Percentiles rank a stretch among this genome's conserved stretches.
phyloP scores from a whole-genome alignment of 2,329 filamentous ascomycete genomes.

The Dothiorella sarmentorum region DNA sequence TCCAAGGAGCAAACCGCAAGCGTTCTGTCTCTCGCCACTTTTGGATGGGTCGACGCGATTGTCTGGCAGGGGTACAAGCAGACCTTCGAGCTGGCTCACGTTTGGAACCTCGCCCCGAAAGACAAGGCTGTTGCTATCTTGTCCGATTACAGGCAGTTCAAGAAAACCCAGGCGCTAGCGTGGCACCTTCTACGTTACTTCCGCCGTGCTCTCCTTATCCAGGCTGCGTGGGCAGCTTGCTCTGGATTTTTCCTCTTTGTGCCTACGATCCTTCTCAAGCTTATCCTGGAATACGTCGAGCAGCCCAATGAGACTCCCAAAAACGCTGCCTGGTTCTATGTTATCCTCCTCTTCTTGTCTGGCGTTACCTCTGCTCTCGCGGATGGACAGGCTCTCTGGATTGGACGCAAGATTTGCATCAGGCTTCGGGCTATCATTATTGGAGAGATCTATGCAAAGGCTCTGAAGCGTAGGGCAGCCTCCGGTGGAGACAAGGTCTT shows the following conservation, averaged over 20 bases:
- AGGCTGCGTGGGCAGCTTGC: constrained; percentile 76
- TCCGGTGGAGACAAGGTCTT: constrained; percentile 70
- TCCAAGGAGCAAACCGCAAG: constrained; percentile 85
- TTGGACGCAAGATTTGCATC: constrained; percentile 91
- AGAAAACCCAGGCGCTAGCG: constrained; percentile 74
- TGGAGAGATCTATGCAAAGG: constrained; percentile 95
- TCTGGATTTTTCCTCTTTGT: constrained; percentile 84
- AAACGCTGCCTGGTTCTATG: constrained; percentile 94
- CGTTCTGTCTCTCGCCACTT: constrained; percentile 81
- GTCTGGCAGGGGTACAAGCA: constrained; percentile 86
- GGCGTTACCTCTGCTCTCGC: constrained; percentile 77
- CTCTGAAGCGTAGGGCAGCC: constrained; percentile 83
- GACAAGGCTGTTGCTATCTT: constrained; percentile 84
- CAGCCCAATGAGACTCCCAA: constrained; percentile 68
- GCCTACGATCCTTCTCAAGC: constrained; percentile 84
- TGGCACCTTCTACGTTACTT: constrained; percentile 85
- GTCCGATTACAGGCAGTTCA: constrained; percentile 76
- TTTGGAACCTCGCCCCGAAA: constrained; percentile 86
- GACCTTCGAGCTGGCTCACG: constrained; percentile 74
- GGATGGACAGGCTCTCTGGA: constrained; percentile 85
- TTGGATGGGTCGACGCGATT: constrained; percentile 85
- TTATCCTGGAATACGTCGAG: constrained; percentile 93
- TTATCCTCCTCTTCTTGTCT: constrained; percentile 81
- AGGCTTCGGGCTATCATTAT: constrained; percentile 91
- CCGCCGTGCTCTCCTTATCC: constrained; percentile 68